phyloP scores from a whole-genome alignment of 139 green algal genomes.

The Closterium sp. region DNA sequence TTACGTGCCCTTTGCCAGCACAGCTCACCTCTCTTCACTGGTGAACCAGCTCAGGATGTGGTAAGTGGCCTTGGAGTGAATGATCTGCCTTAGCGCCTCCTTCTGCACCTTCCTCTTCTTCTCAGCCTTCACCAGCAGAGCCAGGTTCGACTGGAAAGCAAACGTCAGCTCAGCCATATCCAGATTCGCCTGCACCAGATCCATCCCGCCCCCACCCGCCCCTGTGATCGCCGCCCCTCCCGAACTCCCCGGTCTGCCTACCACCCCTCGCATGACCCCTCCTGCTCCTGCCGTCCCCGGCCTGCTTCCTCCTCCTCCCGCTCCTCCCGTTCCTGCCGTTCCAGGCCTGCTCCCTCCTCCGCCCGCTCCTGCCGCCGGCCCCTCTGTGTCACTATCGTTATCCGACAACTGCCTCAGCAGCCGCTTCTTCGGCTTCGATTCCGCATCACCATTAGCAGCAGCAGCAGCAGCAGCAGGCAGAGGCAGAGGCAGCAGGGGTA shows the following conservation, averaged over 20 bases:
- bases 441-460: neutral
- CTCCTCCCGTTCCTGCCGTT: neutral
- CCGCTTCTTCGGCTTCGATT: neutral
- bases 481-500: too few relatives aligned
- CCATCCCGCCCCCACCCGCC: neutral
- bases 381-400: neutral
- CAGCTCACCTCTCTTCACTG: neutral
- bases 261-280: neutral
- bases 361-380: neutral
- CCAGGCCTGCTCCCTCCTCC: too few relatives aligned
- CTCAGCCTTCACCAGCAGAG: constrained; percentile 1
- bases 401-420: neutral
- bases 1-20: too few relatives aligned
- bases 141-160: neutral
- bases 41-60: neutral
- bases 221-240: neutral
- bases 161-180: constrained; percentile 1
- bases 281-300: neutral
- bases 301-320: neutral
- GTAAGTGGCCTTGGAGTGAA: neutral
- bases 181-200: neutral
- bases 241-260: neutral
- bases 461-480: neutral
- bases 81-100: neutral
- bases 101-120: neutral